These are phyloP conservation scores for Quercus agrifolia DNA, from an alignment of 306 rosid genomes.

Conservation along the genomic window DNA sequence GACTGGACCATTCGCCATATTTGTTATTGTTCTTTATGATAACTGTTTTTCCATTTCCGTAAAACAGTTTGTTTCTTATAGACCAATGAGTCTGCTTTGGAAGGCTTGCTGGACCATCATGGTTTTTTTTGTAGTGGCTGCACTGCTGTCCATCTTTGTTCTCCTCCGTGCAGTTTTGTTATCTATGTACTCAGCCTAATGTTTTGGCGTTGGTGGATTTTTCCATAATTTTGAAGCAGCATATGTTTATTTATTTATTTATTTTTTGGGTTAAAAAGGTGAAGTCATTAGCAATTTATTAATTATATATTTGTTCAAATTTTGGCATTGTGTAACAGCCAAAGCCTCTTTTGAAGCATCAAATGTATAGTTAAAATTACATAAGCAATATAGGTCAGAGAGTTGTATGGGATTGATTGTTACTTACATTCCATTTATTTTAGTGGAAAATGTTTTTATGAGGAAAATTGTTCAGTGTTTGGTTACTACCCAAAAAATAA, in stretches of 20 bases:
- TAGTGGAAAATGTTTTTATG: no score
- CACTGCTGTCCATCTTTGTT: constrained; percentile 4
- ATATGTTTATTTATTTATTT: background rate
- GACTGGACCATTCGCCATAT: background rate
- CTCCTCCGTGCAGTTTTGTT: constrained; percentile 3
- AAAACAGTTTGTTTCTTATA: background rate
- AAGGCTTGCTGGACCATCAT: constrained; percentile 15
- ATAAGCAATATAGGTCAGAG: no score
- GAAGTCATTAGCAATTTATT: background rate
- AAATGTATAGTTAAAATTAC: background rate
- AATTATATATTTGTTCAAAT: background rate
- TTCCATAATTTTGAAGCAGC: background rate
- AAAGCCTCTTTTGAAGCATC: background rate
- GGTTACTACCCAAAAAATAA: no score
- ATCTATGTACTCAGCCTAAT: background rate
- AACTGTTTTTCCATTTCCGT: background rate
- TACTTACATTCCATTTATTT: no score
- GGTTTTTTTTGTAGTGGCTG: constrained; percentile 15
- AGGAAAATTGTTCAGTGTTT: no score
- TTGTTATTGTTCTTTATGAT: background rate
- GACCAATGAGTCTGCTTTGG: background rate
- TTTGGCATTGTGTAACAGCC: background rate
- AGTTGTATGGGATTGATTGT: no score
- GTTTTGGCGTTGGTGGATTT: background rate
- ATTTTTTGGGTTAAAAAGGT: background rate